phyloP scores from a whole-genome alignment of 176 grass and related monocot species.

The Neostapfia colusana region DNA sequence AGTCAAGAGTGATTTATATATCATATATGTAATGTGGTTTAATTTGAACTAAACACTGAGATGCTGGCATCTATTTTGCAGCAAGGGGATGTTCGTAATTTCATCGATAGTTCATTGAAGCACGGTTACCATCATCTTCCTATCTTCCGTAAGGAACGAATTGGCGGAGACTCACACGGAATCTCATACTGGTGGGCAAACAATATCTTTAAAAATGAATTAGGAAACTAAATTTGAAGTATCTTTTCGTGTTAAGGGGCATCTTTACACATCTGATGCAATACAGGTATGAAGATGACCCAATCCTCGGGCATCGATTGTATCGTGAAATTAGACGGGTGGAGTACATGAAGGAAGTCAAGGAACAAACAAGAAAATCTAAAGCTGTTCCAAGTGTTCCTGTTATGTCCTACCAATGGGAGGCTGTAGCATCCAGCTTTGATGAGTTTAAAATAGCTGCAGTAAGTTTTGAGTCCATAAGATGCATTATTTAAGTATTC shows the following conservation, averaged over 20 bases:
- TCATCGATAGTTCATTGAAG: constrained; percentile 85
- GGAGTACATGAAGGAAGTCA: constrained; percentile 48
- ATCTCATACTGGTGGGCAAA: constrained; percentile 86
- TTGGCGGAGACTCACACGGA: constrained; percentile 86
- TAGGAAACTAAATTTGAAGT: constrained; percentile 4
- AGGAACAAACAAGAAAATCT: constrained; percentile 54
- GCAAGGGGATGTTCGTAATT: constrained; percentile 94
- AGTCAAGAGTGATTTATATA: no score
- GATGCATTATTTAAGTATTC: constrained; percentile 13
- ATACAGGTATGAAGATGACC: constrained; percentile 88
- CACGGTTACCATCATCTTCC: constrained; percentile 64
- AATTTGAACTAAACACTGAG: constrained; percentile 34
- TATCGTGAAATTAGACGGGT: constrained; percentile 91
- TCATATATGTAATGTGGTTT: constrained; percentile 4
- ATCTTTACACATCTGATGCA: constrained; percentile 29
- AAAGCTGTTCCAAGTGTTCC: constrained; percentile 47
- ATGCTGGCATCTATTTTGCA: constrained; percentile 45
- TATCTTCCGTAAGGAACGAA: constrained; percentile 74
- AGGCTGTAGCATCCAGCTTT: constrained; percentile 85
- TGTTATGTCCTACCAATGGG: constrained; percentile 77
- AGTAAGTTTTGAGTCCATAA: constrained; percentile 57
- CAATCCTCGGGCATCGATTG: constrained; percentile 76
- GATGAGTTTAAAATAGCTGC: constrained; percentile 79
- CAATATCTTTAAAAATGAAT: constrained; percentile 19
- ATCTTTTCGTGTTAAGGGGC: constrained; percentile 12